These are phyloP conservation scores for Thelonectria olida DNA, from an alignment of 2,329 filamentous ascomycete species.

Conservation along the genomic window DNA sequence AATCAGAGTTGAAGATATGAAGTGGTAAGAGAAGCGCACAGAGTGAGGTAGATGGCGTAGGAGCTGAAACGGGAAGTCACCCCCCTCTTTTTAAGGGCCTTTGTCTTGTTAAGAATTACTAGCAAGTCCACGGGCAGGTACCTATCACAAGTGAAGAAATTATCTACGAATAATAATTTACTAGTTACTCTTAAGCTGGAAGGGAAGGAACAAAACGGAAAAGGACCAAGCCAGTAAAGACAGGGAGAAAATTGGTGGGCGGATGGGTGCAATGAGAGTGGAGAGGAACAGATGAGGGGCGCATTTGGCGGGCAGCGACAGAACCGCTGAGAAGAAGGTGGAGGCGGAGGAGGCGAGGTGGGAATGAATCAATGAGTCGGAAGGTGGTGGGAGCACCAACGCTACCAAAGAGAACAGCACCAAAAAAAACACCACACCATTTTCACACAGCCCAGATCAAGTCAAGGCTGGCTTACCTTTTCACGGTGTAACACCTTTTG, in stretches of 20 bases:
- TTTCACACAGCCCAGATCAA: background rate
- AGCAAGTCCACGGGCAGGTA: no score
- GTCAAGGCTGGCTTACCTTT: background rate
- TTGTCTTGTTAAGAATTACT: no score
- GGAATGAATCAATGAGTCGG: background rate
- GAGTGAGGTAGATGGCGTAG: background rate
- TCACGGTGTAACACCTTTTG: constrained; percentile 9
- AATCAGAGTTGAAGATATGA: background rate
- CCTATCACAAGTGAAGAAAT: no score
- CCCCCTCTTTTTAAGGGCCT: background rate
- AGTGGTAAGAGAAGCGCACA: background rate
- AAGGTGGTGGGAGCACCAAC: constrained; percentile 4
- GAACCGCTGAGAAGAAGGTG: no score
- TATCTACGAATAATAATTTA: no score
- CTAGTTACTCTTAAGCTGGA: no score
- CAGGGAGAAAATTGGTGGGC: background rate
- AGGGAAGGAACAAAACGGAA: no score
- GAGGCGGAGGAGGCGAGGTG: background rate
- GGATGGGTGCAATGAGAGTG: background rate
- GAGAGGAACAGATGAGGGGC: no score
- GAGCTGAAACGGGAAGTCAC: background rate
- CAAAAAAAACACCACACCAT: constrained; percentile 1
- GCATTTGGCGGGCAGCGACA: no score
- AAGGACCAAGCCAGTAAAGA: background rate
- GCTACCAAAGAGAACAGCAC: background rate